A percentile compares a stretch with the other conserved stretches of the same genome.
Conservation (phyloP, 139 green algal genomes). For the Chlorella sp. region DNA sequence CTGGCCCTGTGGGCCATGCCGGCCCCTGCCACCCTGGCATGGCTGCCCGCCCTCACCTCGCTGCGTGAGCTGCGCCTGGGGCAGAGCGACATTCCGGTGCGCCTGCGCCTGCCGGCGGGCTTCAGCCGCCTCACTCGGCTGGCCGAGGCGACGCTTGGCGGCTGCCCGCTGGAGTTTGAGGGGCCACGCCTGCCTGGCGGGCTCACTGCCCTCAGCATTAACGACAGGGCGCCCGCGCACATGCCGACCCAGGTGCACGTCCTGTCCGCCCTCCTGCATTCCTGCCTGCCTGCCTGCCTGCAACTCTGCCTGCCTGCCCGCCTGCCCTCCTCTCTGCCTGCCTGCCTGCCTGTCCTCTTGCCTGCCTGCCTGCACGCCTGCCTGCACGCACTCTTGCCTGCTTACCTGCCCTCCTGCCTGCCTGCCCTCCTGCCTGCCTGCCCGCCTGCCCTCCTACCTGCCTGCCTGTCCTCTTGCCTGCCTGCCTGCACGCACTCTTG, state of each 20-base stretch:
- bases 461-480: background rate
- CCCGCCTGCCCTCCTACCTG: background rate
- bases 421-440: background rate
- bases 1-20: background rate
- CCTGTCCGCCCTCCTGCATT: background rate
- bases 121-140: background rate
- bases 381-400: too few relatives aligned
- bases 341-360: background rate
- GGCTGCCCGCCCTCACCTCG: background rate
- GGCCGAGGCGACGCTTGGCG: background rate
- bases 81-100: background rate
- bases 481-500: background rate
- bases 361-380: background rate
- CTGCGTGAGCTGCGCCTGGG: background rate
- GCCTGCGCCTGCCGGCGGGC: background rate
- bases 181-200: background rate
- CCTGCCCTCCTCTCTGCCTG: background rate
- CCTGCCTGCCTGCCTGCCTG: background rate
- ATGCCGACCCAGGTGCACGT: background rate
- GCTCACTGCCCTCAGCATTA: background rate
- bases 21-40: background rate
- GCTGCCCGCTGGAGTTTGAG: background rate
- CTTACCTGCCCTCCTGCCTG: too few relatives aligned
- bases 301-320: background rate
- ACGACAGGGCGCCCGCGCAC: background rate